A percentile compares a stretch with the other conserved stretches of the same genome.
Conservation (phyloP, 2,329 filamentous ascomycete genomes). For the Lithohypha guttulata region DNA sequence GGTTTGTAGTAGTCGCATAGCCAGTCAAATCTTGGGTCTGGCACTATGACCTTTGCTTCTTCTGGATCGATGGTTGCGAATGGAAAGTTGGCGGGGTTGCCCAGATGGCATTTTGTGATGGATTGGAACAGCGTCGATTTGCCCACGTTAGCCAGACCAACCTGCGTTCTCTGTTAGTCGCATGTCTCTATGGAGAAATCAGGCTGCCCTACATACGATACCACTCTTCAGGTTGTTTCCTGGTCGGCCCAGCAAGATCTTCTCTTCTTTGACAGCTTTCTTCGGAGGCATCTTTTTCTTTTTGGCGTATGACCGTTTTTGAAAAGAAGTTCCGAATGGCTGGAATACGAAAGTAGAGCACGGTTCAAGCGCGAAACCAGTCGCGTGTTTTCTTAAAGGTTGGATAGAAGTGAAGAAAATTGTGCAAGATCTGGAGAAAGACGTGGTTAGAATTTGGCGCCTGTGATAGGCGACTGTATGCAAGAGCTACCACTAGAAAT, state of each 20-base stretch:
- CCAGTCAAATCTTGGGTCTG: constrained; percentile 94
- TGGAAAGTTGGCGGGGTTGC: constrained; percentile 98
- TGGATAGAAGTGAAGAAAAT: constrained; percentile 44
- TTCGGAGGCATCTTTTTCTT: constrained; percentile 85
- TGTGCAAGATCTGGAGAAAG: background rate
- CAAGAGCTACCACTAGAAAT: constrained; percentile 1
- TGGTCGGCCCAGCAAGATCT: constrained; percentile 87
- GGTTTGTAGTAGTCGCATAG: constrained; percentile 93
- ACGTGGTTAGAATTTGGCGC: constrained; percentile 7
- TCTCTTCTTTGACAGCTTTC: constrained; percentile 84
- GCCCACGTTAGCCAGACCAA: constrained; percentile 96
- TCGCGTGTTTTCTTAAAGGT: constrained; percentile 46
- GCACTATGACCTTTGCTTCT: constrained; percentile 93
- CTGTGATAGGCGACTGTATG: constrained; percentile 4
- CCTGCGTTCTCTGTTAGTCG: constrained; percentile 43
- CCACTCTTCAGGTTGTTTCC: constrained; percentile 98
- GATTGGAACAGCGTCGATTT: constrained; percentile 99
- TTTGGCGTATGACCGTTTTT: constrained; percentile 45
- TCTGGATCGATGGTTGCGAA: constrained; percentile 99
- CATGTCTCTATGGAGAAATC: too few species aligned
- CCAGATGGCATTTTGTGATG: constrained; percentile 93
- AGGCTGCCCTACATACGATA: constrained; percentile 63
- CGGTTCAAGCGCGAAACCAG: constrained; percentile 53
- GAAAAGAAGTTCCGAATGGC: constrained; percentile 10
- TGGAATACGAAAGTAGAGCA: constrained; percentile 19